Conservation (phyloP, 495 filamentous ascomycete genomes). For the Aspergillus ellipticus region DNA sequence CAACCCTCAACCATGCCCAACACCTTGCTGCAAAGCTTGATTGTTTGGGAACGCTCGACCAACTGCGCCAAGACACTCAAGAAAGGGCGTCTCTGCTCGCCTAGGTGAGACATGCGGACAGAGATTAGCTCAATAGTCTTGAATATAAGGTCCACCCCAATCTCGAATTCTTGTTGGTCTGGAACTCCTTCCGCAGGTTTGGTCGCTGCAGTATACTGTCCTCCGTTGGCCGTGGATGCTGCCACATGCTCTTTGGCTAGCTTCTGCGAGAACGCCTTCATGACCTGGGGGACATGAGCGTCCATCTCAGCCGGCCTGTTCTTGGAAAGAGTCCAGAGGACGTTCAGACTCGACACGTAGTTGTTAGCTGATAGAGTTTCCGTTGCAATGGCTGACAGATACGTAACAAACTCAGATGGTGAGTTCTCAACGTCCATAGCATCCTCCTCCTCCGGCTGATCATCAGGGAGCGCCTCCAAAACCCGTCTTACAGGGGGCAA, state of each 20-base stretch:
- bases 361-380: slow-evolving; percentile 74
- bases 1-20: slow-evolving; percentile 90
- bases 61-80: slow-evolving; percentile 90
- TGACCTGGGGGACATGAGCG: slow-evolving; percentile 77
- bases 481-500: slow-evolving; percentile 72
- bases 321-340: slow-evolving; percentile 85
- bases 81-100: slow-evolving; percentile 87
- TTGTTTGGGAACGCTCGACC: slow-evolving; percentile 88
- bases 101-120: slow-evolving; percentile 87
- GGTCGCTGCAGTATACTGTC: slow-evolving; percentile 32
- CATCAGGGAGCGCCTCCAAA: slow-evolving; percentile 85
- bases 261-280: slow-evolving; percentile 92
- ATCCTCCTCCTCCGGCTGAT: slow-evolving; percentile 81
- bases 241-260: slow-evolving; percentile 91
- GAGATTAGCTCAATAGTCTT: slow-evolving; percentile 92
- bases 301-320: slow-evolving; percentile 82
- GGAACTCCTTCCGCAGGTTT: slow-evolving; percentile 56
- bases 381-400: slow-evolving; percentile 74
- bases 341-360: slow-evolving; percentile 82
- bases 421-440: slow-evolving; percentile 76
- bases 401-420: slow-evolving; percentile 75
- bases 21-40: slow-evolving; percentile 82
- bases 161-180: slow-evolving; percentile 72
- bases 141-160: slow-evolving; percentile 81
- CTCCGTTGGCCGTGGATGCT: slow-evolving; percentile 53